phyloP scores from a whole-genome alignment of 306 rosid genomes.

The Dryas alaskensis region DNA sequence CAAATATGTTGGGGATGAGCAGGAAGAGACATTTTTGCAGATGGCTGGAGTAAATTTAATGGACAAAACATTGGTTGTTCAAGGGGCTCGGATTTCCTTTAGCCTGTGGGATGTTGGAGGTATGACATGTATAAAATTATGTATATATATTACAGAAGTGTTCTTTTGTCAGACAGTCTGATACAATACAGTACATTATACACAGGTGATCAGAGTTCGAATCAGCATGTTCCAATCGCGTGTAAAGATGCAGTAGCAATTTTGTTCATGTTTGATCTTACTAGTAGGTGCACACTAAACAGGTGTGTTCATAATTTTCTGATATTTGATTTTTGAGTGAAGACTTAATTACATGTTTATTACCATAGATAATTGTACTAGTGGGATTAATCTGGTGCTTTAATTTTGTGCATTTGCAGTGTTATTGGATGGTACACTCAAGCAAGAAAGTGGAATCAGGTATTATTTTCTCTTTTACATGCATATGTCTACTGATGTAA shows the following conservation, averaged over 20 bases:
- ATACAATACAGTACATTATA: too few relatives aligned
- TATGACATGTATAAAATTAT: neutral
- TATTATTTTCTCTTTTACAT: slow-evolving; percentile 22
- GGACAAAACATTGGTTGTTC: slow-evolving; percentile 73
- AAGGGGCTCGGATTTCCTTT: slow-evolving; percentile 77
- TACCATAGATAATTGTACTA: neutral
- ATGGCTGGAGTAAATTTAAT: slow-evolving; percentile 83
- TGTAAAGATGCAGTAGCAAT: slow-evolving; percentile 97
- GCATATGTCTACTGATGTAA: too few relatives aligned
- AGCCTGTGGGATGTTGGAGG: slow-evolving; percentile 94
- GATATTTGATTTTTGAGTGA: neutral
- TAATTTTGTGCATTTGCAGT: slow-evolving; percentile 41
- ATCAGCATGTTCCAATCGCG: slow-evolving; percentile 79
- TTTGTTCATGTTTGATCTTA: slow-evolving; percentile 92
- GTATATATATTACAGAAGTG: neutral
- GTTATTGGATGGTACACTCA: slow-evolving; percentile 77
- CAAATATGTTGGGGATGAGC: slow-evolving; percentile 87
- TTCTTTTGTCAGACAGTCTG: neutral
- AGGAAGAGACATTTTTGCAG: slow-evolving; percentile 59
- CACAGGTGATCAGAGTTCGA: slow-evolving; percentile 61
- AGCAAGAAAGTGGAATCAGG: slow-evolving; percentile 99
- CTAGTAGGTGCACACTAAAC: slow-evolving; percentile 80
- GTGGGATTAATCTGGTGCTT: neutral
- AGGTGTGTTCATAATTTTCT: slow-evolving; percentile 38
- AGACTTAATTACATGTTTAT: neutral